Conservation (phyloP, 495 filamentous ascomycete genomes). For the Penicillium pulvis region DNA sequence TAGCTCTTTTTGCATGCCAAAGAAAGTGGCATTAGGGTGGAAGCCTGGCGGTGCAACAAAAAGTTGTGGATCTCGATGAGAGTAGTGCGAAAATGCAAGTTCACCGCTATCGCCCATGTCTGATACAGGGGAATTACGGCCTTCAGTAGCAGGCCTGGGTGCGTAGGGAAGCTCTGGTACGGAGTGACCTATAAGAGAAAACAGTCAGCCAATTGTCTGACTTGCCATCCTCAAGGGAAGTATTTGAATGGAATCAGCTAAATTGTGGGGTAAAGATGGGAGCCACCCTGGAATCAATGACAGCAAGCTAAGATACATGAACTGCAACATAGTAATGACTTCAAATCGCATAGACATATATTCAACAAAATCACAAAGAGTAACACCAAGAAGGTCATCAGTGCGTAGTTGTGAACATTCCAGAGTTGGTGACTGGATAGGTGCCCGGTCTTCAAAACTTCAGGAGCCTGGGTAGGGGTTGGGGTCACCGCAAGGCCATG, state of each 20-base stretch:
- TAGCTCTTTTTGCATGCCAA: slow-evolving; percentile 72
- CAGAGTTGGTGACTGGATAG: background rate
- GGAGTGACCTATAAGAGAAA: slow-evolving; percentile 26
- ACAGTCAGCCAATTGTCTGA: slow-evolving; percentile 37
- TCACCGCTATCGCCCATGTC: slow-evolving; percentile 26
- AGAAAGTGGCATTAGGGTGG: slow-evolving; percentile 75
- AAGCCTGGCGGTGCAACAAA: slow-evolving; percentile 77
- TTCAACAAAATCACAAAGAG: background rate
- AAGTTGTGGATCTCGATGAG: slow-evolving; percentile 25
- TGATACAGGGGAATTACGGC: slow-evolving; percentile 30
- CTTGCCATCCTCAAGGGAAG: slow-evolving; percentile 16
- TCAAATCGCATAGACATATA: slow-evolving; percentile 1
- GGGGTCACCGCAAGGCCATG: too few relatives aligned
- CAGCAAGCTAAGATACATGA: slow-evolving; percentile 23
- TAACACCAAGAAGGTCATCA: background rate
- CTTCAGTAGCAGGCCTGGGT: slow-evolving; percentile 21
- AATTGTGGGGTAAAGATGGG: slow-evolving; percentile 22
- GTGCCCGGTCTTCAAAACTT: background rate
- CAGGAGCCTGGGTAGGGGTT: too few relatives aligned
- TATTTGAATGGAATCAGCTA: slow-evolving; percentile 25
- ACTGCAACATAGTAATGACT: background rate
- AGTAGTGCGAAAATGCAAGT: slow-evolving; percentile 25
- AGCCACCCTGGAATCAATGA: slow-evolving; percentile 21
- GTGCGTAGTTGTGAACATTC: background rate
- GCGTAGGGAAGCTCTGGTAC: slow-evolving; percentile 17